Conservation (phyloP, 805 yeast species). For the Wickerhamiella vanderwaltii region DNA sequence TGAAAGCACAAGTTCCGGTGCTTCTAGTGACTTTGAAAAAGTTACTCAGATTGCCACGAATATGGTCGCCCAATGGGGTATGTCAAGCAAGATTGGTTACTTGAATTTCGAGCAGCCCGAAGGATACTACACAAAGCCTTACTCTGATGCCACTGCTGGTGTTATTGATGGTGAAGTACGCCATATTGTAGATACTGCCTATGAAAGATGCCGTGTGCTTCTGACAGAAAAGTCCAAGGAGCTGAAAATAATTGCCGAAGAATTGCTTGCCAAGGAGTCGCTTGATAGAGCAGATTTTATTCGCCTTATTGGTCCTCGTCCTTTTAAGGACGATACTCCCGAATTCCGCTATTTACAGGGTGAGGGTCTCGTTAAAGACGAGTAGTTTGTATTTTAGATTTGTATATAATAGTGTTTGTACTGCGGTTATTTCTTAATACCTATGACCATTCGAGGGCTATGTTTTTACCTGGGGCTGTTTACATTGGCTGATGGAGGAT, state of each 20-base stretch:
- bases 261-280: slow-evolving; percentile 74
- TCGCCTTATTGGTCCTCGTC: slow-evolving; percentile 76
- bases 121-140: slow-evolving; percentile 70
- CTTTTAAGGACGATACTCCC: slow-evolving; percentile 39
- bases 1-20: slow-evolving; percentile 88
- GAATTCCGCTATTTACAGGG: slow-evolving; percentile 24
- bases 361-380: slow-evolving; percentile 18
- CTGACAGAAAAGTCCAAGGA: slow-evolving; percentile 59
- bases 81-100: slow-evolving; percentile 80
- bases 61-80: slow-evolving; percentile 88
- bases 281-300: slow-evolving; percentile 92
- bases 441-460: too few relatives aligned
- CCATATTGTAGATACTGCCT: slow-evolving; percentile 63
- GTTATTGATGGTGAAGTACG: slow-evolving; percentile 74
- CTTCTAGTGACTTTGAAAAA: slow-evolving; percentile 90
- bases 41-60: slow-evolving; percentile 86
- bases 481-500: too few relatives aligned
- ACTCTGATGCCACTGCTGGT: slow-evolving; percentile 74
- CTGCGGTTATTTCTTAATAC: too few relatives aligned
- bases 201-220: slow-evolving; percentile 54
- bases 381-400: not conserved
- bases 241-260: slow-evolving; percentile 78
- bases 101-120: slow-evolving; percentile 59
- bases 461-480: too few relatives aligned
- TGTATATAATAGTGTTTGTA: not conserved